phyloP scores from a whole-genome alignment of 768 basidiomycete species.

The Rubroboletus satanas region DNA sequence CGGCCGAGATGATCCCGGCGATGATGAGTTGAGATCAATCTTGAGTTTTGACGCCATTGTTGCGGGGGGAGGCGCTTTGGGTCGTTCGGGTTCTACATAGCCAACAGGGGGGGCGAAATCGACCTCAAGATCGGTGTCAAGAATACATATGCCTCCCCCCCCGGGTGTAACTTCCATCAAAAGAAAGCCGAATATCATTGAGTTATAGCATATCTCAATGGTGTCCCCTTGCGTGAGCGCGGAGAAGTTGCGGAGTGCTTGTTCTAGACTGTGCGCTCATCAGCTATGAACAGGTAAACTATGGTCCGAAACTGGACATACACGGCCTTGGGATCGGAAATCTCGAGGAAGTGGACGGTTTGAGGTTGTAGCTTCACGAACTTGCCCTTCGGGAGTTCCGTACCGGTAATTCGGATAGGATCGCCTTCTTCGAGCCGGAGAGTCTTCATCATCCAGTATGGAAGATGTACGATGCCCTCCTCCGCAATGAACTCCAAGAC shows the following conservation, averaged over 20 bases:
- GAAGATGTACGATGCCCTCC: conserved; percentile 92
- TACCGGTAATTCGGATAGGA: conserved; percentile 87
- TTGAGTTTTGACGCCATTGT: conserved; percentile 98
- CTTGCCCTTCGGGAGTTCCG: conserved; percentile 87
- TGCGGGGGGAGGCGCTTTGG: conserved; percentile 71
- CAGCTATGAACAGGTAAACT: not conserved
- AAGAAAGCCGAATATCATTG: conserved; percentile 89
- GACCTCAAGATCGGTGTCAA: conserved; percentile 97
- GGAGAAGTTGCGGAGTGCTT: conserved; percentile 90
- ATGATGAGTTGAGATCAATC: conserved; percentile 85
- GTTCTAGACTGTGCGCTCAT: conserved; percentile 67
- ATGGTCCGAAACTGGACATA: conserved; percentile 40
- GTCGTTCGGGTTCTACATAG: conserved; percentile 91
- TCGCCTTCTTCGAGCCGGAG: conserved; percentile 92
- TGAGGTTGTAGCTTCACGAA: conserved; percentile 97
- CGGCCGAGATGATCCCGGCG: conserved; percentile 82
- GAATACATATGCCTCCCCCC: conserved; percentile 80
- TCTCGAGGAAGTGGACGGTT: conserved; percentile 89
- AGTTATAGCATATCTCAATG: conserved; percentile 97
- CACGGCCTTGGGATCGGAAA: conserved; percentile 98
- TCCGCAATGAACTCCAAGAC: conserved; percentile 99
- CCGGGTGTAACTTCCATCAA: conserved; percentile 92
- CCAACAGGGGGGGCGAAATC: conserved; percentile 93
- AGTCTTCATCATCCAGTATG: conserved; percentile 99
- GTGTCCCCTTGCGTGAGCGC: conserved; percentile 93